Conservation (phyloP, 2,329 filamentous ascomycete genomes). For the Hortaea werneckii region DNA sequence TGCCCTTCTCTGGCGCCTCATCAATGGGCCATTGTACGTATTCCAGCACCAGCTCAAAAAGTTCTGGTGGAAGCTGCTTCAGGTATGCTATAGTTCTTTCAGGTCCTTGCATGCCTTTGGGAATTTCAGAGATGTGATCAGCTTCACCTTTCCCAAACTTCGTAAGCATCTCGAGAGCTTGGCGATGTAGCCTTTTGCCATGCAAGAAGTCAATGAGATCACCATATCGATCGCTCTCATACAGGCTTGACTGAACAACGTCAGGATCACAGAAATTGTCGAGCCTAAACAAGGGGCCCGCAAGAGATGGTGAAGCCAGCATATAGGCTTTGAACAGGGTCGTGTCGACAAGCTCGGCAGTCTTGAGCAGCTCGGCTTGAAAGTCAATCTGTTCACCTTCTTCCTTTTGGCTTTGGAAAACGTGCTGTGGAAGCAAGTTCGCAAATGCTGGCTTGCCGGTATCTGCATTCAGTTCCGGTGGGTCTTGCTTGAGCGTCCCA, state of each 20-base stretch:
- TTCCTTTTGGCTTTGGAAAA: conserved; percentile 13
- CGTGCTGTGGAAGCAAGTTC: conserved; percentile 25
- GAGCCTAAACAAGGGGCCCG: conserved; percentile 83
- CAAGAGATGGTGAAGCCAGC: conserved; percentile 76
- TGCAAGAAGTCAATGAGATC: conserved; percentile 97
- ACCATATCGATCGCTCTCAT: conserved; percentile 79
- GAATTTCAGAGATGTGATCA: conserved; percentile 33
- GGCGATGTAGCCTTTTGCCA: conserved; percentile 83
- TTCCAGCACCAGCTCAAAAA: conserved; percentile 84
- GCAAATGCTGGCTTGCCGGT: conserved; percentile 35
- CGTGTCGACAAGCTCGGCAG: conserved; percentile 81
- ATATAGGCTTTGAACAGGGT: conserved; percentile 92
- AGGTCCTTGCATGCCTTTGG: conserved; percentile 61
- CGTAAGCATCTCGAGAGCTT: conserved; percentile 71
- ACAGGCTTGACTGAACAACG: conserved; percentile 85
- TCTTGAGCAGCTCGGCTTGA: conserved; percentile 60
- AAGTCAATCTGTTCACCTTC: conserved; percentile 43
- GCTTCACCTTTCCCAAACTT: conserved; percentile 59
- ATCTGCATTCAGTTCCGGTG: conserved; percentile 33
- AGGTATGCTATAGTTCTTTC: conserved; percentile 78
- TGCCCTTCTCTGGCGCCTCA: conserved; percentile 61
- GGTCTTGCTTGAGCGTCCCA: conserved; percentile 47
- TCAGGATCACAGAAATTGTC: conserved; percentile 95
- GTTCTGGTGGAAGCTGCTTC: conserved; percentile 75
- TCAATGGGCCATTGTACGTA: conserved; percentile 82